phyloP scores from a whole-genome alignment of 176 grass and related monocot species.

The Echinochloa phyllopogon region DNA sequence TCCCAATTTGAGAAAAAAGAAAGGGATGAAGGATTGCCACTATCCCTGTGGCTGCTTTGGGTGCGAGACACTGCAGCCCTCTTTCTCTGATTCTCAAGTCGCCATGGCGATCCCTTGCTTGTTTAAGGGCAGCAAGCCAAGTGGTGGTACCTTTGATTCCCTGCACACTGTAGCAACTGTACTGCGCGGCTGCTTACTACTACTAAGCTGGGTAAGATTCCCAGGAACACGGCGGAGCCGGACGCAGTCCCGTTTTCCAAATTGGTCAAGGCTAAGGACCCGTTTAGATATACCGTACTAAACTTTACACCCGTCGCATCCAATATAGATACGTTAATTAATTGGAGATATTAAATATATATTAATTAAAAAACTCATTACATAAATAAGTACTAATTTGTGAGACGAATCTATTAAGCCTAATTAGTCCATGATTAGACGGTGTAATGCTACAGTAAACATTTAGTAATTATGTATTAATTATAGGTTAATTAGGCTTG shows the following conservation, averaged over 20 bases:
- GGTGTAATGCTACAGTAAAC: no score
- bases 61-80: not conserved
- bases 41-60: not conserved
- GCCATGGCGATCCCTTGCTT: not conserved
- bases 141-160: conserved; percentile 13
- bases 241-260: not conserved
- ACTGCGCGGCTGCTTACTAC: not conserved
- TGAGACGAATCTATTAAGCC: no score
- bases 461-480: no score
- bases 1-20: not conserved
- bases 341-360: no score
- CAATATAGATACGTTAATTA: no score
- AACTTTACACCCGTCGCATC: no score
- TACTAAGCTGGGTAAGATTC: conserved; percentile 32
- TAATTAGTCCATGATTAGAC: no score
- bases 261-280: conserved; percentile 23
- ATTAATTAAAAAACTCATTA: no score
- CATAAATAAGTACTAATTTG: no score
- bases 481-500: no score
- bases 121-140: conserved; percentile 28
- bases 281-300: no score
- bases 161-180: not conserved
- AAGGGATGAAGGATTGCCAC: not conserved
- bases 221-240: not conserved
- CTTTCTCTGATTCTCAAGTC: not conserved